These are phyloP conservation scores for Lecanoromycetidae sp. DNA, from an alignment of 2,329 filamentous ascomycete genomes.

Conservation along the genomic window DNA sequence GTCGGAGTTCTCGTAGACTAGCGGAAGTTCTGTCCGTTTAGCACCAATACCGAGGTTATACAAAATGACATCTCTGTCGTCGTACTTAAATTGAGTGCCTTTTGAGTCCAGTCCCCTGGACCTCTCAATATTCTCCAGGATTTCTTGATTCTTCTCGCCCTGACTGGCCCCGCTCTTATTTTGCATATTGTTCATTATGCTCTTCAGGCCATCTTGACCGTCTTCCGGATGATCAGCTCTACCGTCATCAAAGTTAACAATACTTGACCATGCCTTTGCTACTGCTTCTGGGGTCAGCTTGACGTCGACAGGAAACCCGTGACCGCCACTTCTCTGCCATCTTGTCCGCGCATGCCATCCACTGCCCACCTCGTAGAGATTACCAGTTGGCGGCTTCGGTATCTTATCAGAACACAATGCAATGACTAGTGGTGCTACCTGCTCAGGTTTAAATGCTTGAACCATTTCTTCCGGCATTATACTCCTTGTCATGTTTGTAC, in stretches of 20 bases:
- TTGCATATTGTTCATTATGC: slow-evolving; percentile 72
- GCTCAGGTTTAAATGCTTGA: slow-evolving; percentile 97
- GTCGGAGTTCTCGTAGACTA: slow-evolving; percentile 82
- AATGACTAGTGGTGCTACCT: slow-evolving; percentile 85
- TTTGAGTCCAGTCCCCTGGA: slow-evolving; percentile 60
- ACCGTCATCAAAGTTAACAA: slow-evolving; percentile 77
- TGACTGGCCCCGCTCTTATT: slow-evolving; percentile 54
- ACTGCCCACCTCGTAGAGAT: slow-evolving; percentile 86
- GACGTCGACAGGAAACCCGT: slow-evolving; percentile 81
- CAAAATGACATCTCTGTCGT: slow-evolving; percentile 78
- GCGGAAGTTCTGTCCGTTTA: slow-evolving; percentile 74
- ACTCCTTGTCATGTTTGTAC: slow-evolving; percentile 85
- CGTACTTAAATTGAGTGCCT: slow-evolving; percentile 68
- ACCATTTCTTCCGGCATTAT: slow-evolving; percentile 96
- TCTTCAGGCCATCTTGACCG: slow-evolving; percentile 62
- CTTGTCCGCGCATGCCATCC: slow-evolving; percentile 86
- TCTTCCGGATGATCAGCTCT: slow-evolving; percentile 78
- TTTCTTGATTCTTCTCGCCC: slow-evolving; percentile 45
- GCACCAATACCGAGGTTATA: slow-evolving; percentile 87
- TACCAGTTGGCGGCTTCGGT: slow-evolving; percentile 70
- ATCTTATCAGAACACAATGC: slow-evolving; percentile 78
- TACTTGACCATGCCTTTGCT: slow-evolving; percentile 59
- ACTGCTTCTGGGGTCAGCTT: slow-evolving; percentile 77
- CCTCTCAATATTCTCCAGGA: slow-evolving; percentile 62
- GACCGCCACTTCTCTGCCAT: slow-evolving; percentile 85